Evolutionary conservation across 2,329 filamentous ascomycete genomes (phyloP).

Genomic region (Aureobasidium sp.): DNA sequence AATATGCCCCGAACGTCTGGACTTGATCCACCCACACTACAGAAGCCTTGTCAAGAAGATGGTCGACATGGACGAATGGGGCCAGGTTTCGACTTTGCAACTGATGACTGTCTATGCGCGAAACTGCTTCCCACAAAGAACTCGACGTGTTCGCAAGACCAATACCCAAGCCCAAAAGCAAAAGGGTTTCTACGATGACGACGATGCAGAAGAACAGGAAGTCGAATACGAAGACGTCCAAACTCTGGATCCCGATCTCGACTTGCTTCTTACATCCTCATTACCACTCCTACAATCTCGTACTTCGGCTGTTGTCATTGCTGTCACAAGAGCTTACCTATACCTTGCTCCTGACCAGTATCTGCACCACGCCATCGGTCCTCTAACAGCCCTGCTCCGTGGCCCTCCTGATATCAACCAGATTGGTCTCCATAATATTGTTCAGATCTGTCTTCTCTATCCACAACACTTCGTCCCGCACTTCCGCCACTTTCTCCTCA

Average conservation of each 20-base stretch:
- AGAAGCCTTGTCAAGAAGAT: conserved; percentile 76
- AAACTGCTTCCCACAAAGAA: conserved; percentile 73
- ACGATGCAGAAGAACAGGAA: conserved; percentile 38
- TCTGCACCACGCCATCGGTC: conserved; percentile 66
- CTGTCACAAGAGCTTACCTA: conserved; percentile 75
- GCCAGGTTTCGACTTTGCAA: conserved; percentile 73
- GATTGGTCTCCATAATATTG: conserved; percentile 86
- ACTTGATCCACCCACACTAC: conserved; percentile 88
- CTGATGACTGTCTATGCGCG: conserved; percentile 80
- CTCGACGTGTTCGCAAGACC: conserved; percentile 47
- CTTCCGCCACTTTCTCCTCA: conserved; percentile 80
- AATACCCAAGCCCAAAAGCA: conserved; percentile 32
- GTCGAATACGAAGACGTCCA: conserved; percentile 48
- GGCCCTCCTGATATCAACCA: conserved; percentile 82
- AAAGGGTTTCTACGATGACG: conserved; percentile 72
- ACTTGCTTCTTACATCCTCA: conserved; percentile 70
- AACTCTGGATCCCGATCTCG: conserved; percentile 71
- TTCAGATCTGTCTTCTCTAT: conserved; percentile 72
- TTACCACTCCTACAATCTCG: conserved; percentile 82
- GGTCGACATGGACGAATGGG: conserved; percentile 99
- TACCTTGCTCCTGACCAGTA: conserved; percentile 76
- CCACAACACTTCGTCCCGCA: conserved; percentile 82
- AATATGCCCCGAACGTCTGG: conserved; percentile 77
- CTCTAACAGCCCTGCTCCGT: conserved; percentile 75
- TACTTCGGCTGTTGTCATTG: conserved; percentile 88